phyloP scores from a whole-genome alignment of 257 asterid genomes.

The Nyctanthes arbortristis region DNA sequence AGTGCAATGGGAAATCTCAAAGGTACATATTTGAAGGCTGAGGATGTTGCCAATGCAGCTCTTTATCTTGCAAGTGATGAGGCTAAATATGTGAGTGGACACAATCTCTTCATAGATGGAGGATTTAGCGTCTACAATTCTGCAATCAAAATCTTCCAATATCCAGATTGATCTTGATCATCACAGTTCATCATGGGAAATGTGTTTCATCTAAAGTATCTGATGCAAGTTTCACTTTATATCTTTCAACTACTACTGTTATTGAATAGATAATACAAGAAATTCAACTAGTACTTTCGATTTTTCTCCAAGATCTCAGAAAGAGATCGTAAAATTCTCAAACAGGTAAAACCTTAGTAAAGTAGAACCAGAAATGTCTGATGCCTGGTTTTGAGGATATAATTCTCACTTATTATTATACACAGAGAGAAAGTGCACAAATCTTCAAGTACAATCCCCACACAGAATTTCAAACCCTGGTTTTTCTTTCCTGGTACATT shows the following conservation, averaged over 20 bases:
- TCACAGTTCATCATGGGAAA: not conserved
- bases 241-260: not conserved
- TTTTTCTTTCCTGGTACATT: not conserved
- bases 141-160: constrained; percentile 22
- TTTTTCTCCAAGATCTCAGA: no score
- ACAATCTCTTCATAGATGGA: constrained; percentile 56
- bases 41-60: constrained; percentile 55
- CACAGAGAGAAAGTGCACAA: not conserved
- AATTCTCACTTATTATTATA: not conserved
- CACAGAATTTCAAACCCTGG: not conserved
- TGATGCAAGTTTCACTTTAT: not conserved
- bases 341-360: no score
- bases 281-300: not conserved
- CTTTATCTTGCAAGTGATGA: constrained; percentile 59
- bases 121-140: constrained; percentile 43
- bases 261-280: not conserved
- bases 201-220: not conserved
- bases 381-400: not conserved
- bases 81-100: constrained; percentile 56
- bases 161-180: constrained; percentile 31
- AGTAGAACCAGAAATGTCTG: no score
- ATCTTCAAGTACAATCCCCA: not conserved
- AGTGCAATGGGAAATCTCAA: constrained; percentile 32
- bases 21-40: constrained; percentile 34
- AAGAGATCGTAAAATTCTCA: no score